These are phyloP conservation scores for Psophocarpus tetragonolobus DNA, from an alignment of 306 rosid species.

Conservation along the genomic window DNA sequence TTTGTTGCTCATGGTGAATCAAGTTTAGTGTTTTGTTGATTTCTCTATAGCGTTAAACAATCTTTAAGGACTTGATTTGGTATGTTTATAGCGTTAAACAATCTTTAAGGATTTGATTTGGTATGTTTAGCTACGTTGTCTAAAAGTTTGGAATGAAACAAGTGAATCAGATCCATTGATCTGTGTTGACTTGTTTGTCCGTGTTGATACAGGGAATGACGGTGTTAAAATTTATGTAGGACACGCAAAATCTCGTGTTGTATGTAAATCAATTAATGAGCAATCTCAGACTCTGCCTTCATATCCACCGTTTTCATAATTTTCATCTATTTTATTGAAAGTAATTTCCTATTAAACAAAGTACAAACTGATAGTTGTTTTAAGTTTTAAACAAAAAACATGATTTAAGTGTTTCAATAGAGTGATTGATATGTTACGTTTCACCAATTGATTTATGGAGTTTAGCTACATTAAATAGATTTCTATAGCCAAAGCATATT, in stretches of 20 bases:
- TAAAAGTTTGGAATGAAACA: no score
- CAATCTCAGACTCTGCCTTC: background rate
- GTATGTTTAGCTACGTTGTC: no score
- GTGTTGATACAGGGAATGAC: no score
- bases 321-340: background rate
- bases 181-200: no score
- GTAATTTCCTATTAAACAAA: background rate
- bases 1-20: no score
- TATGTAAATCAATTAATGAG: background rate
- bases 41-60: no score
- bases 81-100: no score
- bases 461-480: background rate
- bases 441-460: background rate
- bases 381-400: background rate
- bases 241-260: background rate
- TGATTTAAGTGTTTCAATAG: slow-evolving; percentile 5
- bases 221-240: no score
- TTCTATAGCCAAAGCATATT: slow-evolving; percentile 13
- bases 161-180: no score
- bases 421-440: slow-evolving; percentile 12
- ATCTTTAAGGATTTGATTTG: no score
- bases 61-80: no score
- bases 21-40: no score
- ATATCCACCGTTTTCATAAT: background rate
- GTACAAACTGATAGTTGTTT: slow-evolving; percentile 6